phyloP scores from a whole-genome alignment of 1,139 yeast species.

The Debaryomycetaceae sp. region DNA sequence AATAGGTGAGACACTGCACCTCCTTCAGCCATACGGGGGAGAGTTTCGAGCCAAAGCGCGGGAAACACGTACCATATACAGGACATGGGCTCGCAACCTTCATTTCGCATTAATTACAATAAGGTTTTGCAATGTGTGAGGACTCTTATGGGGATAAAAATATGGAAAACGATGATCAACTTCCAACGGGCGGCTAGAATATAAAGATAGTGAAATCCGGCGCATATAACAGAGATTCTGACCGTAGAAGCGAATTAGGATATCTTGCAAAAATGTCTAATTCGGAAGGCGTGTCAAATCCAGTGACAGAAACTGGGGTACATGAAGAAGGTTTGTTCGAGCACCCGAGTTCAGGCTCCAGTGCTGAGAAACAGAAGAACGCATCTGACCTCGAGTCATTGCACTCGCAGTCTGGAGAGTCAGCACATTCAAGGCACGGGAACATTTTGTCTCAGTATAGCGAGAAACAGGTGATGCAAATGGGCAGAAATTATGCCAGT shows the following conservation, averaged over 20 bases:
- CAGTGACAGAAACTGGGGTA: background rate
- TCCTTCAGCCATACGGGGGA: too few species aligned
- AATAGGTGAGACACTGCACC: too few species aligned
- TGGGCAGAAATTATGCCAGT: constrained; percentile 69
- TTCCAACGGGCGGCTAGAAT: too few species aligned
- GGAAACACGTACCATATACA: too few species aligned
- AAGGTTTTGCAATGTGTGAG: too few species aligned
- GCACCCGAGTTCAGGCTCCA: constrained; percentile 18
- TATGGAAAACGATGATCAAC: too few species aligned
- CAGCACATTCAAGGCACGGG: constrained; percentile 27
- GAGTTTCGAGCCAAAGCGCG: too few species aligned
- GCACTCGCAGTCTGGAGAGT: constrained; percentile 22
- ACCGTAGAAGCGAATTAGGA: background rate
- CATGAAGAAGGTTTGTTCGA: constrained; percentile 19
- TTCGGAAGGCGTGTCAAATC: background rate
- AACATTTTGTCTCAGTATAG: constrained; percentile 64
- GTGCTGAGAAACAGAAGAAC: constrained; percentile 16
- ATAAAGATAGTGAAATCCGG: too few species aligned
- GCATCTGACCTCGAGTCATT: constrained; percentile 23
- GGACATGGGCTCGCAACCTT: too few species aligned
- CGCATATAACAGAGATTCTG: too few species aligned
- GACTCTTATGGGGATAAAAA: too few species aligned
- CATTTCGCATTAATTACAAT: too few species aligned
- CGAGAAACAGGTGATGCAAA: constrained; percentile 61
- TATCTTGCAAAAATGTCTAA: background rate